Base-by-base conservation (phyloP, 192 early-diverging fungal genomes). In the Podila horticola region DNA sequence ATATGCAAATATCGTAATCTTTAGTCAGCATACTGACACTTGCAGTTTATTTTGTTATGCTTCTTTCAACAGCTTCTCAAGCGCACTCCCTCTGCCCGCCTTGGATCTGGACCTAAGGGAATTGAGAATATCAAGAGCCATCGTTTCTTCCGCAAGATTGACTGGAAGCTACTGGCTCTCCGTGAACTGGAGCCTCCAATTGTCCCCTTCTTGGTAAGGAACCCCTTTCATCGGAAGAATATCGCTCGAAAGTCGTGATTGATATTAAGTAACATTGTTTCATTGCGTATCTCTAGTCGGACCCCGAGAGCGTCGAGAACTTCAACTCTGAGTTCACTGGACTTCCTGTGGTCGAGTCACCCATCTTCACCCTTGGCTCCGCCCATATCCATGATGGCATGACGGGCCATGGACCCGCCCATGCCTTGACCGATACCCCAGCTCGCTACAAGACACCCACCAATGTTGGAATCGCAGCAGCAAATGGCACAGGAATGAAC, bases 271-370 rank as follows among this genome's bases (percentile, higher is more conserved):
- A 62, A 29, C 72, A 48, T 7, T 45, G 30, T 30, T 55, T 22
- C 24, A n/a, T 55, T 55, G 2, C 24, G 22, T 26, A 6, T 55
- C 4, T 55, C 9, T 55, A 55, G 85, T 82, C 79, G 20, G 85
- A 86, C 49, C 88, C 90, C 17, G 86, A 85, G 64, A 90, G 93
- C 69, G 91, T 92, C 5, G 91, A 93, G 75, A 94, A 96, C 68
- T 97, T 97, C 86, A 92, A 92, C 66, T 61, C 82, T 3, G 89
- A 90, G 61, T 97, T 97, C 67, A 96, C 95, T 0, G 59, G 31
- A 31, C 74, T 89, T 82, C 69, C 88, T 13, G 71, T 89, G 11
- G 79, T 83, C 15, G 86, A 88, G 41, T 88, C 91, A 7, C 88
- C 92, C 19, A 71, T 82, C 55, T 72, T 79, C 24, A 58, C 59